A percentile compares a stretch with the other conserved stretches of the same genome.
Evolutionary conservation across 164 flowering plant genomes (phyloP).

Genomic region (Litsea cubeba): DNA sequence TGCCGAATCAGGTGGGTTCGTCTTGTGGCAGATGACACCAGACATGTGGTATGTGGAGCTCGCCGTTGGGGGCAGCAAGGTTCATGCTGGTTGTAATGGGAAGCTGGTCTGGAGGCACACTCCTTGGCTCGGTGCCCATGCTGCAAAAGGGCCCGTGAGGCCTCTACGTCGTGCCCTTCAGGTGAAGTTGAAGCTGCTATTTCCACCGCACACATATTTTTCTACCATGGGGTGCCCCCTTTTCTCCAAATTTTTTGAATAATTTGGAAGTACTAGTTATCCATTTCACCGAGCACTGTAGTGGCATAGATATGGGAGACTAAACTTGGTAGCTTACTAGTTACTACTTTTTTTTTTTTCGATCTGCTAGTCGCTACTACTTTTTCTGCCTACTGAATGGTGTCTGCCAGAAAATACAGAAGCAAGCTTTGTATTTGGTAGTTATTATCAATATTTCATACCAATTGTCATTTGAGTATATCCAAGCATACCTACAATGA

Average conservation of each 20-base stretch:
- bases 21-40: conserved; percentile 68
- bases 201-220: not conserved
- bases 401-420: not conserved
- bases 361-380: no score
- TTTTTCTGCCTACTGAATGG: not conserved
- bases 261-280: not conserved
- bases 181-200: conserved; percentile 24
- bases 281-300: no score
- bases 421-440: not conserved
- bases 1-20: conserved; percentile 55
- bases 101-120: conserved; percentile 69
- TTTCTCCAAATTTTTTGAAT: not conserved
- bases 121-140: conserved; percentile 67
- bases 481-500: not conserved
- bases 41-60: conserved; percentile 78
- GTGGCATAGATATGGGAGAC: no score
- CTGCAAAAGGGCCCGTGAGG: conserved; percentile 69
- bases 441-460: not conserved
- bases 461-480: not conserved
- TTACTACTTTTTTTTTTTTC: no score
- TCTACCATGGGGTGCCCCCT: not conserved
- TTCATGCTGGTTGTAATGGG: conserved; percentile 68
- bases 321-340: no score
- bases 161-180: conserved; percentile 69
- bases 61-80: conserved; percentile 59